Evolutionary conservation across 1,284 basidiomycete species (phyloP), one percentile per base, ranked within the genome.

Genomic region (Vanrija sp.): DNA sequence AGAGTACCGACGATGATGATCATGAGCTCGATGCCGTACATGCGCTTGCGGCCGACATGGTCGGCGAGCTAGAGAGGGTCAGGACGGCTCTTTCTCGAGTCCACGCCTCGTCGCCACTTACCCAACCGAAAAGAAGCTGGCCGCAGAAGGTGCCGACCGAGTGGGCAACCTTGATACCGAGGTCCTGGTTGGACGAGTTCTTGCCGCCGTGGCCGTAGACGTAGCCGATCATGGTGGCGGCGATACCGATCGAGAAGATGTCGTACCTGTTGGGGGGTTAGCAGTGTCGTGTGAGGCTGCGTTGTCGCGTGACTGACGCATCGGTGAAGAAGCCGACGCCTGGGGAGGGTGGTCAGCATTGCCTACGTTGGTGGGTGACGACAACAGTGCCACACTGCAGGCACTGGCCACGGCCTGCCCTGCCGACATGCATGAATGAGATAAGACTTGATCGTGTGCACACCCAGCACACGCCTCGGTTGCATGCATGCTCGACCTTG

Each of bases 161-260:
- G 42, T 78, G 83, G 3, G 83, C 80, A n/a, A 86, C 81, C 69
- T 87, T 87, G 71, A 85, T 76, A 51, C 82, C 83, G 41, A 86
- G 82, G 61, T 85, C 82, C 67, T 89, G 85, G 63, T 83, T 81
- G 36, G 77, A 56, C 42, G 78, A 81, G 53, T 64, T 71, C 24
- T 71, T 59, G 9, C 73, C 64, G 57, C 74, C 57, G 54, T 60
- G 53, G 53, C 84, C 84, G 67, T 90, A 90, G 45, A 89, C 83
- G 64, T 83, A 86, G 16, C 85, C 85, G 42, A 91, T 75, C 87
- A 90, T 89, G 1, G 78, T 77, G 0, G 85, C 82, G 0, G 82
- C 87, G 43, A 89, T 85, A 64, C 84, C 88, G 75, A 91, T 79
- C 31, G 31, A 31, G 31, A 31, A 31, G 31, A 31, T 31, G 31